Evolutionary conservation across 371 early-diverging fungal species (phyloP).

Genomic region (Actinomucor elegans): DNA sequence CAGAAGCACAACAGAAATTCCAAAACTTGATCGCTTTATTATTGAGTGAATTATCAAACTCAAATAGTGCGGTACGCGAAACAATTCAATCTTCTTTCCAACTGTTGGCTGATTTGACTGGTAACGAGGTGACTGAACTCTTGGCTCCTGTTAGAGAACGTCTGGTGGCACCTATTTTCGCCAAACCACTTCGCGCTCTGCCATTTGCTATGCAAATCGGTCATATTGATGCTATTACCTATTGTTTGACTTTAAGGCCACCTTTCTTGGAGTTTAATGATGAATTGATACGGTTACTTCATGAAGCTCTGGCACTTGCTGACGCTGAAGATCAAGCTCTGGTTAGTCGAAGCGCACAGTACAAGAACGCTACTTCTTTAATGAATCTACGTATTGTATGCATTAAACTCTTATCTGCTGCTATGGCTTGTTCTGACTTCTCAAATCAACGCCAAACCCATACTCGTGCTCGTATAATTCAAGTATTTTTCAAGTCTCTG

Average conservation of each 20-base stretch:
- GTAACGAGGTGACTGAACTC: slow-evolving; percentile 80
- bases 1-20: slow-evolving; percentile 60
- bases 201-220: slow-evolving; percentile 98
- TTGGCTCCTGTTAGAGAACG: slow-evolving; percentile 84
- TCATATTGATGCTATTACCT: slow-evolving; percentile 96
- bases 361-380: slow-evolving; percentile 79
- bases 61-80: slow-evolving; percentile 87
- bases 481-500: slow-evolving; percentile 98
- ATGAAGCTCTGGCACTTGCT: slow-evolving; percentile 92
- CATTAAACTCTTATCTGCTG: slow-evolving; percentile 91
- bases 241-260: slow-evolving; percentile 87
- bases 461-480: slow-evolving; percentile 87
- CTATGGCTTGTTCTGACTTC: slow-evolving; percentile 88
- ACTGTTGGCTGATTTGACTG: slow-evolving; percentile 76
- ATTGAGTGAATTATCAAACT: slow-evolving; percentile 91
- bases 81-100: slow-evolving; percentile 84
- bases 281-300: slow-evolving; percentile 86
- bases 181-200: slow-evolving; percentile 94
- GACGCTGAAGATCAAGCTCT: slow-evolving; percentile 98
- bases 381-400: slow-evolving; percentile 92
- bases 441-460: slow-evolving; percentile 67
- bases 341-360: slow-evolving; percentile 81
- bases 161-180: slow-evolving; percentile 90
- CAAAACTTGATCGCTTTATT: slow-evolving; percentile 77
- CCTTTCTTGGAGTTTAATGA: slow-evolving; percentile 91